Evolutionary conservation across 306 rosid species (phyloP).

Genomic region (Calophaca sinica): DNA sequence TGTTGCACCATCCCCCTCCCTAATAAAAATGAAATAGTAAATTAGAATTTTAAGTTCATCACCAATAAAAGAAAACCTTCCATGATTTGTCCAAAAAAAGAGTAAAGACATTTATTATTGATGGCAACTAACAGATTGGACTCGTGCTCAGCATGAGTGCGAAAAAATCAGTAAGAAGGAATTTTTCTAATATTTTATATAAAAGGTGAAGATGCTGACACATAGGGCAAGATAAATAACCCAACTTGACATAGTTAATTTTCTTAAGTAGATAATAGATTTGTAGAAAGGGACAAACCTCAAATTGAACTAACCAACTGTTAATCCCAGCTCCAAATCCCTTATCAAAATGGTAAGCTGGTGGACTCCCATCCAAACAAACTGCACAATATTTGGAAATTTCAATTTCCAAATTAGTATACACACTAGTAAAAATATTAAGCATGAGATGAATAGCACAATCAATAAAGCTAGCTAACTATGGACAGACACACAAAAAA

Average conservation of each 20-base stretch:
- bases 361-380: constrained; percentile 96
- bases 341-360: constrained; percentile 84
- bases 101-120: neutral
- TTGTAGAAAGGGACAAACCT: constrained; percentile 67
- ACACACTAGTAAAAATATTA: constrained; percentile 20
- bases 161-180: too few species aligned
- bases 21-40: constrained; percentile 44
- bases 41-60: constrained; percentile 11
- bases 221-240: too few species aligned
- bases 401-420: constrained; percentile 20
- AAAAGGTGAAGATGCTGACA: too few species aligned
- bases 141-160: too few species aligned
- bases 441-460: neutral
- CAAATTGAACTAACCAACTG: constrained; percentile 82
- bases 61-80: constrained; percentile 1
- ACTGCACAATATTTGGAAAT: constrained; percentile 58
- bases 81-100: neutral
- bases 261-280: neutral
- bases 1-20: constrained; percentile 99
- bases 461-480: constrained; percentile 19
- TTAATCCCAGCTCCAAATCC: constrained; percentile 85
- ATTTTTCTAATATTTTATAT: too few species aligned
- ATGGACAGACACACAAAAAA: neutral
- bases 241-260: too few species aligned
- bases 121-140: neutral